A percentile compares a stretch with the other conserved stretches of the same genome.
phyloP scores from a whole-genome alignment of 495 filamentous ascomycete species.

The Neurospora sp. region DNA sequence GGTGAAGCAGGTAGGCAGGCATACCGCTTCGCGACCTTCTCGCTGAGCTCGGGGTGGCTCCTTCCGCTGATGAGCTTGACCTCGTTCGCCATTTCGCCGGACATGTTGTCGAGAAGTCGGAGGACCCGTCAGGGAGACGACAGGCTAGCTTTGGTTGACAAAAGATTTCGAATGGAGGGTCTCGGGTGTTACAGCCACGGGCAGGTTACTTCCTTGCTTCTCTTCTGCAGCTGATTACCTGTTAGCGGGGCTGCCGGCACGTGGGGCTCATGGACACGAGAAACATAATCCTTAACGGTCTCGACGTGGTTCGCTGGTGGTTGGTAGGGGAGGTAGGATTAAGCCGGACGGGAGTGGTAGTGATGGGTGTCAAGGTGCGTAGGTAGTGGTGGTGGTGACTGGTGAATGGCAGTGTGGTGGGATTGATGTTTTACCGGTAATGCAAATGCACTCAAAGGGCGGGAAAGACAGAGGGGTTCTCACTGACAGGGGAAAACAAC shows the following conservation, averaged over 20 bases:
- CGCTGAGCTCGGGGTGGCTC: conserved; percentile 86
- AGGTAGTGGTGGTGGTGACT: conserved; percentile 6
- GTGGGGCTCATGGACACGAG: conserved; percentile 2
- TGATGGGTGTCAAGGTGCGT: not conserved
- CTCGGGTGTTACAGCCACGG: not conserved
- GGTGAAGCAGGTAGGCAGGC: conserved; percentile 3
- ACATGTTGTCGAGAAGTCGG: conserved; percentile 20
- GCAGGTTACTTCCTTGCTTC: conserved; percentile 9
- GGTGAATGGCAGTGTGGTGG: not conserved
- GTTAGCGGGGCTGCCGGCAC: conserved; percentile 18
- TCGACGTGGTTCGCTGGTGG: not conserved
- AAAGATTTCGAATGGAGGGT: conserved; percentile 5
- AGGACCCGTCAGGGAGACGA: conserved; percentile 10
- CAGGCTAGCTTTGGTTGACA: conserved; percentile 5
- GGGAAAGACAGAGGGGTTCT: not conserved
- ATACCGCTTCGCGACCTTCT: conserved; percentile 85
- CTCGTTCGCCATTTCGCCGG: conserved; percentile 60
- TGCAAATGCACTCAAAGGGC: not conserved
- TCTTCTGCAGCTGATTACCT: conserved; percentile 9
- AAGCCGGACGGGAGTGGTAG: not conserved
- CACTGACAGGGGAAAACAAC: not conserved
- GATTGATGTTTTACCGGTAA: not conserved
- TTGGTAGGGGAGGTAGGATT: not conserved
- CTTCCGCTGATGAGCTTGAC: conserved; percentile 95
- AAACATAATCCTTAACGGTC: not conserved